Evolutionary conservation across 2,329 filamentous ascomycete genomes (phyloP), one percentile per base, ranked within the genome.

Genomic region (Colletotrichum sp.): DNA sequence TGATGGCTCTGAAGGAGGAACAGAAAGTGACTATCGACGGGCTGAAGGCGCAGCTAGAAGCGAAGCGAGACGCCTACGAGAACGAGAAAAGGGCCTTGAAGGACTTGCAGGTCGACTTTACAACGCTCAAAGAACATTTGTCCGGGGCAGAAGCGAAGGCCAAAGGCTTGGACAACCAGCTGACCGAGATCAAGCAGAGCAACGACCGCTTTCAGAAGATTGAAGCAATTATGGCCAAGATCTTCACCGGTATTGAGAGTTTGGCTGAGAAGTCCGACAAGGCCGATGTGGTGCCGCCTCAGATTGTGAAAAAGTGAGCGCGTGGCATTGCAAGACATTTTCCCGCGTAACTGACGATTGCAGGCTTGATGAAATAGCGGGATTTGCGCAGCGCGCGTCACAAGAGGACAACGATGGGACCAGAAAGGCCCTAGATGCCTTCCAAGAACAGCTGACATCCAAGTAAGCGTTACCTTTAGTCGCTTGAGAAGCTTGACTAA

Each of bases 341-440:
- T 13, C 9, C 26, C 12, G 8, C 5, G 6, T 9, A 26, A 9
- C 59, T 69, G 16, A 76, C 44, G 3, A 5, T 12, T 8, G 15
- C n/a, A 76, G 74, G 59, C 15, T 76, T 64, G 59, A 69, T 18
- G 49, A 74, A 8, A 69, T 76, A 24, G 9, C 18, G 18, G 49
- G 3, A 8, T 39, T 44, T n/a, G 28, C 68, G 21, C 64, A 74
- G 39, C 64, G 10, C 4, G 15, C 28, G 32, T 36, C 71, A 44
- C 44, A 18, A 16, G 9, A 15, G 10, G 15, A 64, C 16, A 26
- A 60, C 18, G 28, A 59, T 16, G 65, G 57, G 15, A 28, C 65
- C 18, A 59, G 18, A 7, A 32, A 57, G n/a, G 34, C 24, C 16
- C 3, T 74, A 6, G n/a, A 65, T 12, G 18, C 21, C 16, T 69